Evolutionary conservation across 177 flowering plant species (phyloP), one percentile per base, ranked within the genome.

Genomic region (Vitis hybrid): DNA sequence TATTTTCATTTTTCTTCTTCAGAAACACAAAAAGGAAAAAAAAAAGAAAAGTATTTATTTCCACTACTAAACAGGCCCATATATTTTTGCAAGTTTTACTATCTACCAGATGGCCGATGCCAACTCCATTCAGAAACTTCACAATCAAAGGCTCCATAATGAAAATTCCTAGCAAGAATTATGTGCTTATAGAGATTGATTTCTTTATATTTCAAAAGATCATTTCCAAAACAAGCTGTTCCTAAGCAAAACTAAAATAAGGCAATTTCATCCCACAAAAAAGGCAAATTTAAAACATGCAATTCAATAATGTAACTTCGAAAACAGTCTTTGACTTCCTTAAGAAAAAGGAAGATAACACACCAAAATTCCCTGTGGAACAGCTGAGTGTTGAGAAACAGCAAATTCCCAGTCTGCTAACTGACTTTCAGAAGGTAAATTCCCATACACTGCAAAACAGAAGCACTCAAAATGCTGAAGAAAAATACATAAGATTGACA

Each of bases 391-490:
- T 73, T 93, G 98, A 64, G 91, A 83, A 68, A 96, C 80, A 50
- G 97, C 90, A 82, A 93, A 94, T 66, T 96, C 97, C 99, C 99
- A 96, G 60, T 92, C 97, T 32, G 94, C 86, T 72, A 94, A 83
- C 71, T 92, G 97, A 77, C 75, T 87, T 75, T 85, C 77, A 69
- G 97, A 87, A 32, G 99, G 99, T 80, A 96, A 78, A 85, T 86
- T 91, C 51, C 99, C 98, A 77, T 92, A 93, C 91, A 93, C 99
- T 93, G 80, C 21, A 74, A 68, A 56, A 74, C 51, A 5, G 27
- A 4, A 60, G 18, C 10, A 56, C 55, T 5, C 4, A 19, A 59
- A 21, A 3, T 61, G 10, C 6, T 49, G 51, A 49, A 14, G 2
- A 57, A 27, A 14, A 13, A 56, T 9, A n/a, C 12, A 40, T 48